Conservation (phyloP, 176 grass and related monocot species). For the Lolium rigidum region DNA sequence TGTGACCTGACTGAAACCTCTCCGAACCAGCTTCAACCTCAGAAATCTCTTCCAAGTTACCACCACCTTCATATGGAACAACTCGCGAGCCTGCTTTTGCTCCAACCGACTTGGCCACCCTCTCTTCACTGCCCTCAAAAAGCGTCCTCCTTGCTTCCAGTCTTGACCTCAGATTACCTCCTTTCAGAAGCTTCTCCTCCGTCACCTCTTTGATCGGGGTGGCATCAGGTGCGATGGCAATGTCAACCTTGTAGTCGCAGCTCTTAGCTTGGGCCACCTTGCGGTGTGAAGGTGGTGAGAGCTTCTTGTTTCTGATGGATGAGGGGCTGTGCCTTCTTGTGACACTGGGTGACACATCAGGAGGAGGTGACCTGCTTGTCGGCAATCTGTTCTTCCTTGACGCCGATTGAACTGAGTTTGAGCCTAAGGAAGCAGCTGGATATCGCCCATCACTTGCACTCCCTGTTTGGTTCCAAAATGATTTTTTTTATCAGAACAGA, state of each 20-base stretch:
- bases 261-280: slow-evolving; percentile 56
- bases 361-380: slow-evolving; percentile 61
- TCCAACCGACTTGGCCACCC: slow-evolving; percentile 45
- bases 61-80: slow-evolving; percentile 67
- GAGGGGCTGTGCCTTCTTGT: slow-evolving; percentile 56
- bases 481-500: neutral
- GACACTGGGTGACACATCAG: slow-evolving; percentile 63
- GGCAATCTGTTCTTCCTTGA: slow-evolving; percentile 57
- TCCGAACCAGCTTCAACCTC: slow-evolving; percentile 48
- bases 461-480: slow-evolving; percentile 48
- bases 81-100: slow-evolving; percentile 70
- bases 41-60: slow-evolving; percentile 61
- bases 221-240: slow-evolving; percentile 54
- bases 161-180: slow-evolving; percentile 59
- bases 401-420: slow-evolving; percentile 56
- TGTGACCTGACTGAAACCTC: slow-evolving; percentile 46
- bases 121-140: slow-evolving; percentile 70
- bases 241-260: slow-evolving; percentile 67
- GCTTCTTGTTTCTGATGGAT: slow-evolving; percentile 75
- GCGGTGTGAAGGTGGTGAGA: slow-evolving; percentile 55
- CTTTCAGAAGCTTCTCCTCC: slow-evolving; percentile 64
- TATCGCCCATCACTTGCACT: slow-evolving; percentile 60
- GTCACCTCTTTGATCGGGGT: slow-evolving; percentile 83
- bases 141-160: slow-evolving; percentile 58
- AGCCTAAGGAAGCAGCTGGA: slow-evolving; percentile 54